Percentiles rank a stretch among this genome's conserved stretches.
These are phyloP conservation scores for Myochromella boudieri DNA, from an alignment of 768 basidiomycete genomes.

Conservation along the genomic window DNA sequence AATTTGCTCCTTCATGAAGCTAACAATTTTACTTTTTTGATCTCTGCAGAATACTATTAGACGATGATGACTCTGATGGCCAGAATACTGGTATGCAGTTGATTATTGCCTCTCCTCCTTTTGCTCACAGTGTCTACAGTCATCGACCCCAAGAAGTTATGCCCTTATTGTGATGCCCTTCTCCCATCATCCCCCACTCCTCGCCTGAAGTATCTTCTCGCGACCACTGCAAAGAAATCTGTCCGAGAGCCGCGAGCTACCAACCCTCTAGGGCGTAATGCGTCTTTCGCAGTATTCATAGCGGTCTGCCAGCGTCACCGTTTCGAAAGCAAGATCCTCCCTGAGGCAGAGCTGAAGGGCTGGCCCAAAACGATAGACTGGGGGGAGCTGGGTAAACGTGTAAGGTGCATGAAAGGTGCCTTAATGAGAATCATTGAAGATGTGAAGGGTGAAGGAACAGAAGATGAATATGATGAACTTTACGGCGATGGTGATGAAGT, in stretches of 20 bases:
- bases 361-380: conserved; percentile 82
- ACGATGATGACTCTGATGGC: conserved; percentile 3
- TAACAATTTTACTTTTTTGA: conserved; percentile 15
- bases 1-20: not conserved
- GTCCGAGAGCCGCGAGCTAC: conserved; percentile 59
- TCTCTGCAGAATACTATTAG: not conserved
- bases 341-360: conserved; percentile 65
- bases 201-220: conserved; percentile 53
- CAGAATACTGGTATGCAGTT: conserved; percentile 29
- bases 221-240: conserved; percentile 52
- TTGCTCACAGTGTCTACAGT: conserved; percentile 43
- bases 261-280: conserved; percentile 64
- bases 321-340: conserved; percentile 73
- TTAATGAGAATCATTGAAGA: conserved; percentile 57
- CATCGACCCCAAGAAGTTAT: conserved; percentile 66
- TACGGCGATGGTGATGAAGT: conserved; percentile 17
- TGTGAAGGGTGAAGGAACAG: conserved; percentile 16
- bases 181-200: conserved; percentile 66
- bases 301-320: conserved; percentile 75
- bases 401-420: conserved; percentile 46
- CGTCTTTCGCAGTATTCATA: conserved; percentile 58
- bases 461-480: conserved; percentile 17
- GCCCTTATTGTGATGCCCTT: conserved; percentile 78
- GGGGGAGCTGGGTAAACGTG: conserved; percentile 48
- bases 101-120: not conserved